Conservation (phyloP, 2,329 filamentous ascomycete species). For the Fusarium metavorans region DNA sequence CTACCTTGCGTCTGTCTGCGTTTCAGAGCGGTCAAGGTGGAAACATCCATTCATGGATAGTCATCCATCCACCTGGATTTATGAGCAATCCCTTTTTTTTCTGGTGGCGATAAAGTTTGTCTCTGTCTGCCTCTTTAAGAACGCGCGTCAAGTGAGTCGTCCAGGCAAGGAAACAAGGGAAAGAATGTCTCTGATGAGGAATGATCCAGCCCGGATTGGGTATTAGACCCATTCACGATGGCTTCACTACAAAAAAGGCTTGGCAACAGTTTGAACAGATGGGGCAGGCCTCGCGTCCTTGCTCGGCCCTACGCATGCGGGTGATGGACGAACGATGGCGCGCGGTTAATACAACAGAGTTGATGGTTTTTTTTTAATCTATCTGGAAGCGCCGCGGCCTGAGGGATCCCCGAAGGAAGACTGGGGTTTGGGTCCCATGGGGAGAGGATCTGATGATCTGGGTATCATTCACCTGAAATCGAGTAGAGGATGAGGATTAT, state of each 20-base stretch:
- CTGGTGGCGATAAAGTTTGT: conserved; percentile 21
- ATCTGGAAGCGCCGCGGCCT: conserved; percentile 20
- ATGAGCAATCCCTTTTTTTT: not conserved
- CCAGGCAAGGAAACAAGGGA: not conserved
- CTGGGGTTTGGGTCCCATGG: not conserved
- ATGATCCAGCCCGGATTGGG: conserved; percentile 21
- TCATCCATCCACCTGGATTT: not conserved
- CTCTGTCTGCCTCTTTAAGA: not conserved
- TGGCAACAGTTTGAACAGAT: not conserved
- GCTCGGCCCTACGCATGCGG: not conserved
- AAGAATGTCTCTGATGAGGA: conserved; percentile 29
- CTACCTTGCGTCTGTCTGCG: conserved; percentile 13
- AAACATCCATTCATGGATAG: not conserved
- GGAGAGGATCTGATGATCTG: not conserved
- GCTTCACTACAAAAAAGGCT: not conserved
- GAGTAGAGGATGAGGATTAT: not conserved
- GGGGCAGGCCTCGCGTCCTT: not conserved
- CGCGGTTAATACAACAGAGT: conserved; percentile 2
- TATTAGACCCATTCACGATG: not conserved
- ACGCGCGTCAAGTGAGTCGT: conserved; percentile 31
- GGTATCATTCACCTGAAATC: conserved; percentile 3
- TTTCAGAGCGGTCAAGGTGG: conserved; percentile 32
- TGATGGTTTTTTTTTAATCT: conserved; percentile 21
- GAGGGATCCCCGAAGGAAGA: not conserved
- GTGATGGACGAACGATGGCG: not conserved